Base-by-base conservation (phyloP, 2,329 filamentous ascomycete genomes). In the Raffaelea albimanens region DNA sequence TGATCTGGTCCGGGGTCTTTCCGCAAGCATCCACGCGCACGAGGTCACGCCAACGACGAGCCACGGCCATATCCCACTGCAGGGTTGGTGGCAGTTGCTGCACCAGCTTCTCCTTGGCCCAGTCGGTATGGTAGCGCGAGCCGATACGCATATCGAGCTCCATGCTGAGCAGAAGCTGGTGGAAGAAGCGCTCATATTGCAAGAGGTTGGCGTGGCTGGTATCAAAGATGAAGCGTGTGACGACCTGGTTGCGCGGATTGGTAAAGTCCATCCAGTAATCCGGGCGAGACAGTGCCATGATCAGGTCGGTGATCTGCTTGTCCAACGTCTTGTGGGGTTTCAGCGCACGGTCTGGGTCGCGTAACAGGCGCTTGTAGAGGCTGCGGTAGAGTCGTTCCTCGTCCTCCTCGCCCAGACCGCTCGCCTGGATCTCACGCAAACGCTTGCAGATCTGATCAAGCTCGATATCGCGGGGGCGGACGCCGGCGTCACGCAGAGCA, bases 241-340 rank as follows among this genome's bases (percentile, higher is more conserved):
- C 78, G 20, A 87, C 80, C 57, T 89, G 85, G 56, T 87, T 86
- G 57, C 76, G 77, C 4, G 76, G 75, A 33, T 72, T 69, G 23
- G 82, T 83, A 56, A 87, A 86, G 61, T 89, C 83, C 53, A 84
- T 80, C 85, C 85, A 88, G 49, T 58, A 48, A 49, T 79, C 73
- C 0, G 76, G 71, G n/a, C 81, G 72, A 1, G 81, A 82, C 11
- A 89, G 66, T 1, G 83, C 82, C 54, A 79, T 72, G 48, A 87
- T 80, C 20, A 89, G 70, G 59, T 88, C 83, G 25, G 73, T 78
- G 50, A 89, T 87, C 61, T 89, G 85, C 59, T 73, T 76, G 52
- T 86, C 82, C 52, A 87, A 73, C 2, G 76, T 71, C 52, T 72
- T 76, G 58, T 84, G 82, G 3, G 82, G 80, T 41, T 66, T 75